A percentile compares a stretch with the other conserved stretches of the same genome.
phyloP scores from a whole-genome alignment of 495 filamentous ascomycete genomes.

The Tricharina praecox region DNA sequence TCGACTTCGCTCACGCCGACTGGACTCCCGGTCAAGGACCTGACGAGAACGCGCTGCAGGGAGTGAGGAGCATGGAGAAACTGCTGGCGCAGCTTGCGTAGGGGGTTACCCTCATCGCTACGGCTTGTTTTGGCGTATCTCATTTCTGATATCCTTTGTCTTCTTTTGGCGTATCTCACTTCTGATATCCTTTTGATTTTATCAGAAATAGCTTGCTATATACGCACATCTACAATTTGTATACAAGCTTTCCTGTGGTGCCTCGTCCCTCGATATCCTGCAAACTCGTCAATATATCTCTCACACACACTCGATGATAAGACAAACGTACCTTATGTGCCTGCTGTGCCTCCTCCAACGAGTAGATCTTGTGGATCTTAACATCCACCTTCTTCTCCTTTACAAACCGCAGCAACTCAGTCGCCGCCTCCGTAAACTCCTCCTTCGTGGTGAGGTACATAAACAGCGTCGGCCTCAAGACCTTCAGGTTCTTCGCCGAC shows the following conservation, averaged over 20 bases:
- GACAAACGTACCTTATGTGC: slow-evolving; percentile 43
- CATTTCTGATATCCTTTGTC: too few species aligned
- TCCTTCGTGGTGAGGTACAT: slow-evolving; percentile 53
- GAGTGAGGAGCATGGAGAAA: slow-evolving; percentile 54
- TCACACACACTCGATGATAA: too few species aligned
- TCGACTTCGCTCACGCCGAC: slow-evolving; percentile 88
- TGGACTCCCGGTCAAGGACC: slow-evolving; percentile 76
- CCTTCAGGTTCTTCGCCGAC: slow-evolving; percentile 61
- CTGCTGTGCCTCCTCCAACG: slow-evolving; percentile 53
- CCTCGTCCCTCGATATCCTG: slow-evolving; percentile 63
- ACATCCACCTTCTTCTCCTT: slow-evolving; percentile 50
- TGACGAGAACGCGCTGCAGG: slow-evolving; percentile 67
- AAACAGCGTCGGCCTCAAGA: slow-evolving; percentile 58
- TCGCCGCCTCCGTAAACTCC: slow-evolving; percentile 54
- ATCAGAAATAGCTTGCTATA: too few species aligned
- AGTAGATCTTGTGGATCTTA: slow-evolving; percentile 64
- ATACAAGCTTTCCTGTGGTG: slow-evolving; percentile 64
- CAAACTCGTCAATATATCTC: slow-evolving; percentile 7
- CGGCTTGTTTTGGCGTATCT: too few species aligned
- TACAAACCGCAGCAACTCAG: slow-evolving; percentile 60
- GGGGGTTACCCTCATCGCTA: too few species aligned
- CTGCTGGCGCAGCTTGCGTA: slow-evolving; percentile 52
- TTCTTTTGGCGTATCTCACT: too few species aligned
- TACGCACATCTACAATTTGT: slow-evolving; percentile 30
- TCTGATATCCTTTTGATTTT: too few species aligned